Percentiles rank a stretch among this genome's conserved stretches.
Evolutionary conservation across 2,329 filamentous ascomycete species (phyloP).

Genomic region (Dactylellina drechsleri): DNA sequence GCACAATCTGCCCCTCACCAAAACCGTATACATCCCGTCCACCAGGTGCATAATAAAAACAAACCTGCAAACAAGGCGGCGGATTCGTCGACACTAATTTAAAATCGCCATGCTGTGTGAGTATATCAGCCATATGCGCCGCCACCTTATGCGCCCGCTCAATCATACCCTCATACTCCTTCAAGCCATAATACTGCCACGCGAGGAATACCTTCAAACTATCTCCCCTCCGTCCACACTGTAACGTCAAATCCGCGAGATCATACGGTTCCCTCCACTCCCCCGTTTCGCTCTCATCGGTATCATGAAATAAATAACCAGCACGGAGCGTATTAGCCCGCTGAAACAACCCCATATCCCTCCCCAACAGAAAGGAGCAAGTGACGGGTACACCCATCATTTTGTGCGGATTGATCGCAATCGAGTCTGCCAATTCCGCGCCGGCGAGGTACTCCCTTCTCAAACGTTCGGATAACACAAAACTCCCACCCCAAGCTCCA

Average conservation of each 20-base stretch:
- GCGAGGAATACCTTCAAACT: conserved; percentile 84
- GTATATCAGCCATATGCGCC: conserved; percentile 71
- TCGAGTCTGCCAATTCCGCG: conserved; percentile 77
- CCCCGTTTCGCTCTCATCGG: conserved; percentile 61
- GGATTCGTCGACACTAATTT: conserved; percentile 78
- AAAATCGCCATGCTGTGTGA: conserved; percentile 71
- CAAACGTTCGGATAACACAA: conserved; percentile 77
- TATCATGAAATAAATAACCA: conserved; percentile 81
- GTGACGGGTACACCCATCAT: conserved; percentile 93
- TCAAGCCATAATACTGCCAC: conserved; percentile 87
- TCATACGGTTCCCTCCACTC: conserved; percentile 75
- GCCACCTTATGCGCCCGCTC: conserved; percentile 79
- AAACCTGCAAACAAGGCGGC: conserved; percentile 86
- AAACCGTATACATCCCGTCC: conserved; percentile 63
- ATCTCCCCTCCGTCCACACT: conserved; percentile 89
- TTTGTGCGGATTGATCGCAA: conserved; percentile 95
- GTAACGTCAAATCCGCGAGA: conserved; percentile 88
- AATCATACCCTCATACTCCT: conserved; percentile 73
- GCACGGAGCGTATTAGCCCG: conserved; percentile 85
- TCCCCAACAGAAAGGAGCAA: conserved; percentile 85
- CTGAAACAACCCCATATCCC: conserved; percentile 81
- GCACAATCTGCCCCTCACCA: conserved; percentile 54
- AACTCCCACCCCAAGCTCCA: conserved; percentile 87
- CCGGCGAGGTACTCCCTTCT: conserved; percentile 72
- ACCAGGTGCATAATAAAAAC: conserved; percentile 82